These are phyloP conservation scores for Saccharomycopsis sp. DNA, from an alignment of 805 yeast species.

Conservation along the genomic window DNA sequence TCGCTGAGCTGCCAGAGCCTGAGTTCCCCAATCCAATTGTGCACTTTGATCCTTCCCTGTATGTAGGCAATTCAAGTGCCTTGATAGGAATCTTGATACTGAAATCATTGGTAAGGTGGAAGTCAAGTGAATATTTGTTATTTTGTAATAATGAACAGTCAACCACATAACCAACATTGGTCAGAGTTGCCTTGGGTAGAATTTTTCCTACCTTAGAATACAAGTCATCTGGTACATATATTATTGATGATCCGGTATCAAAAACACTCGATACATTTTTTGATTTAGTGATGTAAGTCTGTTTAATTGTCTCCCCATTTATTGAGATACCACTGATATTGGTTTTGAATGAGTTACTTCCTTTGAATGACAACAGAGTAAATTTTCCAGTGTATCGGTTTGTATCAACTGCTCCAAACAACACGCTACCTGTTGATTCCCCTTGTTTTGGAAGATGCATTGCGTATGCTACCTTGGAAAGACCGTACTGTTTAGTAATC, in stretches of 20 bases:
- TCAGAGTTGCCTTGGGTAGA: background rate
- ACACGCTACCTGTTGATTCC: slow-evolving; percentile 42
- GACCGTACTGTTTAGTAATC: slow-evolving; percentile 51
- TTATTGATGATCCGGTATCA: background rate
- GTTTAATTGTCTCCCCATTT: background rate
- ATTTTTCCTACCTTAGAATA: background rate
- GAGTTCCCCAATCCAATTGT: background rate
- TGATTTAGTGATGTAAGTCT: background rate
- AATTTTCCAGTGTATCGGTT: slow-evolving; percentile 51
- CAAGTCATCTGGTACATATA: background rate
- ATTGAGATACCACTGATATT: background rate
- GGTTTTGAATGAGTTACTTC: background rate
- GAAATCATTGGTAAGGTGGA: background rate
- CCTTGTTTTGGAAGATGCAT: slow-evolving; percentile 40
- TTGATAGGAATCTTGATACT: background rate
- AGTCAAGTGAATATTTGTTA: background rate
- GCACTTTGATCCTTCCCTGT: background rate
- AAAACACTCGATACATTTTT: background rate
- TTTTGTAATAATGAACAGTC: background rate
- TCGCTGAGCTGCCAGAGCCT: background rate
- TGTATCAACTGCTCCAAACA: slow-evolving; percentile 70
- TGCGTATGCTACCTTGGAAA: slow-evolving; percentile 51
- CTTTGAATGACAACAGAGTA: slow-evolving; percentile 20
- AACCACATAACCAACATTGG: background rate
- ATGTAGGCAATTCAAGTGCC: background rate